Conservation (phyloP, 2,329 filamentous ascomycete species). For the Ophiognomonia clavigignenti-juglandacearum region DNA sequence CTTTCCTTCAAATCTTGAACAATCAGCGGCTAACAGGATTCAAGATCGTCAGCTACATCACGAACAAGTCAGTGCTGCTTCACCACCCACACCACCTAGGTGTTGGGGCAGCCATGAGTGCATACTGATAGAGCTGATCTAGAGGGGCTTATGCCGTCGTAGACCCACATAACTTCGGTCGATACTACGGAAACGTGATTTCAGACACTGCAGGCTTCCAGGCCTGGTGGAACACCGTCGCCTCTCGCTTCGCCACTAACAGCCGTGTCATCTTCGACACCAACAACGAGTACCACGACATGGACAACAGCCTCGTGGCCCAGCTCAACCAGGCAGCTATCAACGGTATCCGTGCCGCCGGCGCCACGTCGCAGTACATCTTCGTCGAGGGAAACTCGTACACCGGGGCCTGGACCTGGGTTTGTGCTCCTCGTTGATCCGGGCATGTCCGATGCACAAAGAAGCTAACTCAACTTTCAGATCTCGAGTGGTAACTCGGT, state of each 20-base stretch:
- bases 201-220: constrained; percentile 47
- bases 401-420: constrained; percentile 45
- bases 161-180: constrained; percentile 16
- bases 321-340: constrained; percentile 62
- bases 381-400: constrained; percentile 53
- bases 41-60: background rate
- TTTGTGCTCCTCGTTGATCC: too few relatives aligned
- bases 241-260: constrained; percentile 48
- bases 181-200: constrained; percentile 50
- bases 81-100: background rate
- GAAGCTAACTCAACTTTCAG: too few relatives aligned
- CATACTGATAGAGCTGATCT: background rate
- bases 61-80: background rate
- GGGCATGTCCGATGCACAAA: too few relatives aligned
- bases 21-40: too few relatives aligned
- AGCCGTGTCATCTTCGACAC: constrained; percentile 57
- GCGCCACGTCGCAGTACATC: constrained; percentile 52
- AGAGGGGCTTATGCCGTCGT: background rate
- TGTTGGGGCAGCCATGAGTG: background rate
- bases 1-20: too few relatives aligned
- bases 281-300: constrained; percentile 63
- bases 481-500: constrained; percentile 33
- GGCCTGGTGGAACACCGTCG: constrained; percentile 53
- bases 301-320: constrained; percentile 54
- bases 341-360: constrained; percentile 53